phyloP scores from a whole-genome alignment of 1,139 yeast genomes.

The Protomyces lactucae-debilis region DNA sequence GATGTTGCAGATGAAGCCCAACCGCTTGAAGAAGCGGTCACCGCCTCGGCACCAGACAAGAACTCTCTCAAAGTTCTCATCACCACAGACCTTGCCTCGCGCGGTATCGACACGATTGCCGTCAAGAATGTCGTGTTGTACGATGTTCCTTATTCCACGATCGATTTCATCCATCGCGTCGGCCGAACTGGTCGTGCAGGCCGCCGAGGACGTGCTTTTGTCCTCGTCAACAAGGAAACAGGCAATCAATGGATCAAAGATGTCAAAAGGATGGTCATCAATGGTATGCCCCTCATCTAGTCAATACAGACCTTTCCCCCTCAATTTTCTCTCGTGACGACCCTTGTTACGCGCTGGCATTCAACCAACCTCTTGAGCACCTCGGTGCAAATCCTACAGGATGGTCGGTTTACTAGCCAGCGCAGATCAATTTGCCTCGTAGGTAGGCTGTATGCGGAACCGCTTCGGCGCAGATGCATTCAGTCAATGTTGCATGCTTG shows the following conservation, averaged over 20 bases:
- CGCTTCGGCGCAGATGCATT: not conserved
- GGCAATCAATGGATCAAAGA: constrained; percentile 76
- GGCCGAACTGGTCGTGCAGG: constrained; percentile 95
- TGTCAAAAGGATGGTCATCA: constrained; percentile 42
- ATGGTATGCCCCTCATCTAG: constrained; percentile 18
- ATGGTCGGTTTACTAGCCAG: not conserved
- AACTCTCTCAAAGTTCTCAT: constrained; percentile 55
- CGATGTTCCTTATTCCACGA: constrained; percentile 79
- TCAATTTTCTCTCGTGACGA: not conserved
- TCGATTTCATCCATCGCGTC: constrained; percentile 82
- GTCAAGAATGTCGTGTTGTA: constrained; percentile 75
- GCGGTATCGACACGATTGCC: constrained; percentile 83
- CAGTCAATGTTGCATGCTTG: too few relatives aligned
- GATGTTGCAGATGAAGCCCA: constrained; percentile 29
- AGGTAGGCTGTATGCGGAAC: not conserved
- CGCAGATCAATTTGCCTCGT: not conserved
- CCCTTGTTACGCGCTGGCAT: not conserved
- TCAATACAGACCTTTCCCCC: not conserved
- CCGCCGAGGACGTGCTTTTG: constrained; percentile 78
- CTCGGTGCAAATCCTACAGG: not conserved
- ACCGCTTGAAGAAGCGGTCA: not conserved
- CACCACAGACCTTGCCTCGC: constrained; percentile 84
- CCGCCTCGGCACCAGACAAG: not conserved
- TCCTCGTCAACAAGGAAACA: constrained; percentile 62
- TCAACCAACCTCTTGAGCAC: not conserved